phyloP scores from a whole-genome alignment of 2,329 filamentous ascomycete species.

The Dactylellina cionopaga region DNA sequence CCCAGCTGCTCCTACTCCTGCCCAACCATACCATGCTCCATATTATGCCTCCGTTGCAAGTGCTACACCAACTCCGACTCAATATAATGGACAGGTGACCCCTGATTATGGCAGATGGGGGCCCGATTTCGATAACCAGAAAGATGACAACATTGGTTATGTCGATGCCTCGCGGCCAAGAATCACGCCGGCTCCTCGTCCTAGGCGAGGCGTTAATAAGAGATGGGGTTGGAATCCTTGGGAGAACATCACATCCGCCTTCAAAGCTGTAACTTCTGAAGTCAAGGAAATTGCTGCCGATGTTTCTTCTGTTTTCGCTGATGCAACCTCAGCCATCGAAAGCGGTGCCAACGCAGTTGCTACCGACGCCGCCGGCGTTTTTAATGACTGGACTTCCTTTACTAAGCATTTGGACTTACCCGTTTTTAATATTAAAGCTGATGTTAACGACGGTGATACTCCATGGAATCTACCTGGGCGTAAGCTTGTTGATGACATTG shows the following conservation, averaged over 20 bases:
- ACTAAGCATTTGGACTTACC: constrained; percentile 15
- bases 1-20: constrained; percentile 20
- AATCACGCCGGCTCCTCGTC: constrained; percentile 29
- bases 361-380: constrained; percentile 20
- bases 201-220: constrained; percentile 10
- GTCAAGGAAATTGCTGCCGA: constrained; percentile 25
- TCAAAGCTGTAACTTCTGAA: constrained; percentile 25
- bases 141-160: constrained; percentile 43
- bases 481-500: constrained; percentile 13
- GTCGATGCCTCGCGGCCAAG: constrained; percentile 29
- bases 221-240: constrained; percentile 47
- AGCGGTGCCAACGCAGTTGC: constrained; percentile 23
- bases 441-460: constrained; percentile 24
- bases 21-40: constrained; percentile 25
- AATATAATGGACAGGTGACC: neutral
- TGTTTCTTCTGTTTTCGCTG: constrained; percentile 31
- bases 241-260: constrained; percentile 43
- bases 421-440: constrained; percentile 23
- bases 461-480: constrained; percentile 32
- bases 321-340: constrained; percentile 32
- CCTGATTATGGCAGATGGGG: constrained; percentile 46
- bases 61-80: constrained; percentile 8
- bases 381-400: constrained; percentile 40
- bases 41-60: constrained; percentile 26
- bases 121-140: constrained; percentile 26